A percentile compares a stretch with the other conserved stretches of the same genome.
These are phyloP conservation scores for Camellia granthamiana DNA, from an alignment of 148 eudicot species.

Conservation along the genomic window DNA sequence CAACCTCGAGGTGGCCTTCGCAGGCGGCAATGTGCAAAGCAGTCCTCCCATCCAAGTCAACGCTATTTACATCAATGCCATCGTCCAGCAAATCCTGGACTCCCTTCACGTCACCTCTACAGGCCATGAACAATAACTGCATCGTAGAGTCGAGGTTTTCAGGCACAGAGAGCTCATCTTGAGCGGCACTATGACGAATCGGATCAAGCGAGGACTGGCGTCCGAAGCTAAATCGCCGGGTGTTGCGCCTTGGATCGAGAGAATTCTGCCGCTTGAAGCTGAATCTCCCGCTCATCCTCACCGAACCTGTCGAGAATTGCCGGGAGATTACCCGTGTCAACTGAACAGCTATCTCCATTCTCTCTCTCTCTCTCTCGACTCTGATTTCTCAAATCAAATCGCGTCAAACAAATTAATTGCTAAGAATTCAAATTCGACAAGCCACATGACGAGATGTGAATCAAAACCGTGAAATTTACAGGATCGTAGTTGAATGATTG, in stretches of 20 bases:
- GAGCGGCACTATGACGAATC: slow-evolving; percentile 37
- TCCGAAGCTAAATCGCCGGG: slow-evolving; percentile 79
- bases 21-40: slow-evolving; percentile 94
- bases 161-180: slow-evolving; percentile 65
- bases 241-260: slow-evolving; percentile 63
- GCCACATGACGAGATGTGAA: too few species aligned
- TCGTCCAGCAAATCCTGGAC: slow-evolving; percentile 69
- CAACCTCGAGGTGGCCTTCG: slow-evolving; percentile 82
- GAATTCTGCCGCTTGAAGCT: slow-evolving; percentile 84
- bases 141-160: slow-evolving; percentile 85
- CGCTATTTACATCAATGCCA: slow-evolving; percentile 87
- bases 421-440: too few species aligned
- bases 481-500: too few species aligned
- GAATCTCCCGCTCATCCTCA: slow-evolving; percentile 46
- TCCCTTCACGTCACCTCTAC: slow-evolving; percentile 67
- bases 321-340: slow-evolving; percentile 85
- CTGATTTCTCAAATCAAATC: not conserved
- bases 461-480: too few species aligned
- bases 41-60: slow-evolving; percentile 95
- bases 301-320: slow-evolving; percentile 82
- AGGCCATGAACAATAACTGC: slow-evolving; percentile 82
- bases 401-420: too few species aligned
- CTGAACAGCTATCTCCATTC: slow-evolving; percentile 60
- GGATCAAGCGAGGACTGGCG: slow-evolving; percentile 96
- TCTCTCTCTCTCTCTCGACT: not conserved